Conservation (phyloP, 176 grass and related monocot species). For the Echinochloa phyllopogon region DNA sequence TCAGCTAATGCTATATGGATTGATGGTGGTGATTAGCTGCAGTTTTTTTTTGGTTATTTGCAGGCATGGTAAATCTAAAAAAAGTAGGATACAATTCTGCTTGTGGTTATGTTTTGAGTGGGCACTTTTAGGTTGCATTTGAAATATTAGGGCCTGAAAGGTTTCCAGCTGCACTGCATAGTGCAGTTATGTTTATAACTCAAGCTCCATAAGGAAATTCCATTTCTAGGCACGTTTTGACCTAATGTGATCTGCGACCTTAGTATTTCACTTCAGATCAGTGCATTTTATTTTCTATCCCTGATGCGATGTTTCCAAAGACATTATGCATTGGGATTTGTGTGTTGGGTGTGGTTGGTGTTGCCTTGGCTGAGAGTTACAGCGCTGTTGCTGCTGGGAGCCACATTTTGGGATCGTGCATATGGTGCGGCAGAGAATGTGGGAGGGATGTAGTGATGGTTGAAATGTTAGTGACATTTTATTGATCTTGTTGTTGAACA, state of each 20-base stretch:
- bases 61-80: not conserved
- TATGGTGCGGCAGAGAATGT: not conserved
- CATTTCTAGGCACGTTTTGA: not conserved
- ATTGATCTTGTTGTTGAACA: not conserved
- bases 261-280: slow-evolving; percentile 19
- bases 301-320: slow-evolving; percentile 10
- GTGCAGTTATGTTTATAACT: not conserved
- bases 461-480: slow-evolving; percentile 10
- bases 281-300: not conserved
- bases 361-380: slow-evolving; percentile 7
- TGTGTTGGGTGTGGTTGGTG: not conserved
- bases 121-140: not conserved
- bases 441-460: not conserved
- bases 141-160: not conserved
- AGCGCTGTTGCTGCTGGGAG: slow-evolving; percentile 6
- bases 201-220: not conserved
- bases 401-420: not conserved
- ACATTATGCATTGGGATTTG: not conserved
- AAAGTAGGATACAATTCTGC: not conserved
- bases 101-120: slow-evolving; percentile 10
- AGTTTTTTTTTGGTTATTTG: not conserved
- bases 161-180: not conserved
- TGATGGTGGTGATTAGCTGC: not conserved
- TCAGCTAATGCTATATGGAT: not conserved
- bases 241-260: not conserved